Evolutionary conservation across 2,329 filamentous ascomycete genomes (phyloP).

Genomic region (Periconia digitata): DNA sequence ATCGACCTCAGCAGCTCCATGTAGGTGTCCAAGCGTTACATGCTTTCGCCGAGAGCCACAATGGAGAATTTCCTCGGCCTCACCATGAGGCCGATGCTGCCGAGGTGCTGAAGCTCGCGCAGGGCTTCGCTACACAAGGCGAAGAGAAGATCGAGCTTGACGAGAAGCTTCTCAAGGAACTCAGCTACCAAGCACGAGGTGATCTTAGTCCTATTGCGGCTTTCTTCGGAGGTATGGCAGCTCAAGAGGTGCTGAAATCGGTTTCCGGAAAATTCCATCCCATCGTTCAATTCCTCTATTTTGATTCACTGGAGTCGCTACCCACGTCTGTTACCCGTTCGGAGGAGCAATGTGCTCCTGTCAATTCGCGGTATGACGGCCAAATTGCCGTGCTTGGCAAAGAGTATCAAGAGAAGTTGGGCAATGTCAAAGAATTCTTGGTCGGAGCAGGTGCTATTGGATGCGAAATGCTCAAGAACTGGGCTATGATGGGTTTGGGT

Average conservation of each 20-base stretch:
- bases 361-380: constrained; percentile 86
- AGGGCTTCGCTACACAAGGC: constrained; percentile 66
- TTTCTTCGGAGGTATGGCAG: constrained; percentile 89
- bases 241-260: constrained; percentile 94
- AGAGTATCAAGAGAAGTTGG: constrained; percentile 91
- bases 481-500: constrained; percentile 96
- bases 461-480: constrained; percentile 99
- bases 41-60: constrained; percentile 73
- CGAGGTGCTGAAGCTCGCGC: constrained; percentile 74
- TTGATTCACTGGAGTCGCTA: constrained; percentile 95
- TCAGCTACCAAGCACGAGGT: constrained; percentile 91
- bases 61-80: constrained; percentile 73
- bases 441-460: constrained; percentile 97
- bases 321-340: constrained; percentile 74
- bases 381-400: constrained; percentile 95
- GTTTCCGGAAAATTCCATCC: constrained; percentile 97
- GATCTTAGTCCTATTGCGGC: constrained; percentile 91
- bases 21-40: constrained; percentile 91
- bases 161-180: constrained; percentile 87
- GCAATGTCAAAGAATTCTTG: constrained; percentile 87
- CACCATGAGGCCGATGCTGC: constrained; percentile 83
- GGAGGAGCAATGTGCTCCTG: constrained; percentile 84
- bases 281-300: constrained; percentile 95
- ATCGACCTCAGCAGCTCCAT: constrained; percentile 89
- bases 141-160: constrained; percentile 81